Percentiles rank a stretch among this genome's conserved stretches.
Evolutionary conservation across 192 early-diverging fungal species (phyloP).

Genomic region (Geranomyces michiganensis): DNA sequence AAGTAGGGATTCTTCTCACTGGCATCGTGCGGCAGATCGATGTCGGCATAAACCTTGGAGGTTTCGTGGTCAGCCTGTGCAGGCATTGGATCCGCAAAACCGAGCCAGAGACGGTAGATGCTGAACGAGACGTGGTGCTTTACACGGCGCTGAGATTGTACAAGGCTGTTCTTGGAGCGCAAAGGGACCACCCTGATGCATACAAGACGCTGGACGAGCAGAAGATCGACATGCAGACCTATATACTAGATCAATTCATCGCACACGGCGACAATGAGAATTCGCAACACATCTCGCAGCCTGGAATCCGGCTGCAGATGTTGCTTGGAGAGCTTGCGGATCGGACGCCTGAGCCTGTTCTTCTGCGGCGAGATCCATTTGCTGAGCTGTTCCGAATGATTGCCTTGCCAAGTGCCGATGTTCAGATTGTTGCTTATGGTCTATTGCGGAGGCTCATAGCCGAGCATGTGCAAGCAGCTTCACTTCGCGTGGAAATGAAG

Average conservation of each 20-base stretch:
- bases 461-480: conserved; percentile 38
- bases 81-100: conserved; percentile 17
- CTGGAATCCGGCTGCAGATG: conserved; percentile 25
- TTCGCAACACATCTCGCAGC: conserved; percentile 10
- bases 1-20: conserved; percentile 30
- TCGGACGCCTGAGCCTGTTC: conserved; percentile 25
- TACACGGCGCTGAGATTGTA: not conserved
- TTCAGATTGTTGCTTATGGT: conserved; percentile 37
- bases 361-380: conserved; percentile 26
- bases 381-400: conserved; percentile 39
- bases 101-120: not conserved
- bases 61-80: conserved; percentile 39
- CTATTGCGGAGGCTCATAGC: conserved; percentile 39
- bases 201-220: conserved; percentile 1
- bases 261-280: not conserved
- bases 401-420: conserved; percentile 33
- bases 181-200: conserved; percentile 2
- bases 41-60: conserved; percentile 43
- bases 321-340: conserved; percentile 26
- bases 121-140: conserved; percentile 6
- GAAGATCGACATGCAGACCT: not conserved
- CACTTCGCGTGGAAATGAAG: conserved; percentile 46
- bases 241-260: conserved; percentile 16
- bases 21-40: conserved; percentile 29
- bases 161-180: conserved; percentile 1